Base-by-base conservation (phyloP, 441 rosid genomes). In the Bocquillonia castaneifolia region DNA sequence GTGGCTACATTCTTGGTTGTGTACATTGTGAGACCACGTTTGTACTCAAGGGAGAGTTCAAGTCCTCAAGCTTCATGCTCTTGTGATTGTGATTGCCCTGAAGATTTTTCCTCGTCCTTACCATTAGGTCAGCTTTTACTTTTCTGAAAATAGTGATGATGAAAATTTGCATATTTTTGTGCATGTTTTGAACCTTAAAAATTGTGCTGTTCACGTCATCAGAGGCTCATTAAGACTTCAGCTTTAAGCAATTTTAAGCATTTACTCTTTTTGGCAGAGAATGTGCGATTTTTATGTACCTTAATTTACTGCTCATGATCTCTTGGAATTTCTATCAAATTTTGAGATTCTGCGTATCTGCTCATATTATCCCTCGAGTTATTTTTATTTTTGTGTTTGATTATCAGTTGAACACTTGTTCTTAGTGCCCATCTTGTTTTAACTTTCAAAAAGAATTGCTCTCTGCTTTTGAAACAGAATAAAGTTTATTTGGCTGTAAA, bases 51-150 rank as follows among this genome's bases (percentile, higher is more conserved):
- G 74, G 64, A 71, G 40, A 71, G 45, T 26, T 64, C 76, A 63
- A 71, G 37, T 40, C 64, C 42, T 74, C 57, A 59, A 23, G 53
- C 71, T 66, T 73, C 84, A 7, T 84, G 91, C 47, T 69, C 76
- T 48, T 86, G 91, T 73, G 70, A 61, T 50, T 86, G 91, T 66
- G 82, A 80, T 63, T 84, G 88, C 74, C 70, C 74, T 64, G 76
- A 80, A 42, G 78, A 73, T 28, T 63, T 69, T 56, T 69, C 75
- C 34, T 69, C 75, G 59, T 67, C 69, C 58, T 72, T 77, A 40
- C 74, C 80, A 54, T 23, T 63, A 66, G 83, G 84, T 80, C 18
- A 40, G 72, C 55, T 63, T 71, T 40, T 39, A 26, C 22, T 36
- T n/a, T 36, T 8, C 31, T 37, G 20, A 36, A 57, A 59, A 62